Conservation (phyloP, 192 early-diverging fungal genomes). For the Haplosporangium gracile region DNA sequence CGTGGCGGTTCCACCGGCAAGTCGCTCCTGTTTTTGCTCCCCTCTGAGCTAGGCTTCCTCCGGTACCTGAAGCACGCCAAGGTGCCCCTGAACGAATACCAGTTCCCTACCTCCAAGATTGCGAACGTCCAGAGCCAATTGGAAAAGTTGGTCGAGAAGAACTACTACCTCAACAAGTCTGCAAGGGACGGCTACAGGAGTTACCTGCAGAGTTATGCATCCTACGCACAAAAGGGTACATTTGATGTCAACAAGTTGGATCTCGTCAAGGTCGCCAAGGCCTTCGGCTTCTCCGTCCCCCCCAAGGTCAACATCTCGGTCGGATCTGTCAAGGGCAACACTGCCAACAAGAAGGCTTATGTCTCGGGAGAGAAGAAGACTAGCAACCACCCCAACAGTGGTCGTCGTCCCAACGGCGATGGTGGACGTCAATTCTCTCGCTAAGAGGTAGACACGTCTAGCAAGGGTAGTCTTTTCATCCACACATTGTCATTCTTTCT, state of each 20-base stretch:
- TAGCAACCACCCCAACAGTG: conserved; percentile 43
- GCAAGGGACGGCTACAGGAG: conserved; percentile 97
- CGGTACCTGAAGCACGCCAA: conserved; percentile 98
- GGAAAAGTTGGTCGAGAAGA: conserved; percentile 97
- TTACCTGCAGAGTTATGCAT: conserved; percentile 96
- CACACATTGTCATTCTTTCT: not conserved
- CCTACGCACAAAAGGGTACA: conserved; percentile 95
- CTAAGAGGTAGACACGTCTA: not conserved
- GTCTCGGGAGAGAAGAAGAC: conserved; percentile 54
- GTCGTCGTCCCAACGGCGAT: conserved; percentile 37
- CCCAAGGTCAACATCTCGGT: conserved; percentile 91
- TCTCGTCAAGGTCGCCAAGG: conserved; percentile 90
- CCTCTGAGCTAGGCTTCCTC: conserved; percentile 95
- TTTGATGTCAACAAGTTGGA: conserved; percentile 95
- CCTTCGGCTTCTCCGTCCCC: conserved; percentile 96
- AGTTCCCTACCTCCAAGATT: conserved; percentile 95
- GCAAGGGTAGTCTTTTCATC: not conserved
- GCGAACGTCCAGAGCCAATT: conserved; percentile 96
- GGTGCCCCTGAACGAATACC: conserved; percentile 99
- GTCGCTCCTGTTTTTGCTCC: conserved; percentile 95
- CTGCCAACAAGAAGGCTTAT: conserved; percentile 54
- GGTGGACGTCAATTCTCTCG: conserved; percentile 55
- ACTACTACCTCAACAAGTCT: conserved; percentile 97
- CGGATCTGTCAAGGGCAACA: conserved; percentile 57
- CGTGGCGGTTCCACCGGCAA: conserved; percentile 91